phyloP scores from a whole-genome alignment of 1,284 basidiomycete genomes.

The Anthracocystis panici-leucophaei region DNA sequence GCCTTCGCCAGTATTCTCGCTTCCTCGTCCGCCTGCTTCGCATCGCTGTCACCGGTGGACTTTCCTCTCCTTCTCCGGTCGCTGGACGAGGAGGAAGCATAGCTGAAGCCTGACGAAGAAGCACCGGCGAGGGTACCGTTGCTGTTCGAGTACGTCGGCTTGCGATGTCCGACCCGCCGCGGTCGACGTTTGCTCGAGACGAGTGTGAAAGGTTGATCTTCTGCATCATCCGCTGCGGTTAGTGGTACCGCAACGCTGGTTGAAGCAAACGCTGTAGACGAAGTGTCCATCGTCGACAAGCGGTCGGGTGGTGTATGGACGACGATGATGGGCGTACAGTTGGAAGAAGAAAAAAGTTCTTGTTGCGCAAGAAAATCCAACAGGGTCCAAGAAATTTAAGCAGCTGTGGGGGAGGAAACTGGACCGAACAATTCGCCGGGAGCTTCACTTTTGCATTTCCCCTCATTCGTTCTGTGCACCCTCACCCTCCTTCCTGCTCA shows the following conservation, averaged over 20 bases:
- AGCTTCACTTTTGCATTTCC: too few relatives aligned
- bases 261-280: neutral
- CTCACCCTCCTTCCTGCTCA: too few relatives aligned
- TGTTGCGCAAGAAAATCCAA: too few relatives aligned
- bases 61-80: too few relatives aligned
- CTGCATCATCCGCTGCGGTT: neutral
- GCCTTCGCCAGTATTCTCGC: conserved; percentile 2
- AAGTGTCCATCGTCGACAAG: neutral
- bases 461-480: too few relatives aligned
- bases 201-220: neutral
- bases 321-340: neutral
- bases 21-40: neutral
- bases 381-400: too few relatives aligned
- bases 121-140: conserved; percentile 9
- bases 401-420: too few relatives aligned
- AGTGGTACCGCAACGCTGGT: neutral
- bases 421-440: conserved; percentile 10
- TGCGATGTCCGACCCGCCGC: neutral
- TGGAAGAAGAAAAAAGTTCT: neutral
- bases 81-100: neutral
- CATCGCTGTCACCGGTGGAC: neutral
- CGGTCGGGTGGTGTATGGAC: neutral
- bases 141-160: conserved; percentile 3
- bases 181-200: conserved; percentile 14
- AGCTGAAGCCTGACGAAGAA: neutral